Evolutionary conservation across 192 early-diverging fungal genomes (phyloP).

Genomic region (Coemansia sp.): DNA sequence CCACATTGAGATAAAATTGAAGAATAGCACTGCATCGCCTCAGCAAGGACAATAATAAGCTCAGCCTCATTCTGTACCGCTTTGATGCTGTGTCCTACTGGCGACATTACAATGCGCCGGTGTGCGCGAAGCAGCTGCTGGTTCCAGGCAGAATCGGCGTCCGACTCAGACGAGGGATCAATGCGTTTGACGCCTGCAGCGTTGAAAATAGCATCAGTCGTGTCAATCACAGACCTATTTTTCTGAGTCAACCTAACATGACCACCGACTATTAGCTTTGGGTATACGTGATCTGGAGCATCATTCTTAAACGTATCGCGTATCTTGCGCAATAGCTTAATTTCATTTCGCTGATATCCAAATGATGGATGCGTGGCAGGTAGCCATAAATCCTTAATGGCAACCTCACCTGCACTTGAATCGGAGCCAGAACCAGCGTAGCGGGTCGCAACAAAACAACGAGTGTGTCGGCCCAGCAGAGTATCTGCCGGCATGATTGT

Average conservation of each 20-base stretch:
- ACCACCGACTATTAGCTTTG: not conserved
- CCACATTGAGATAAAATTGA: conserved; percentile 11
- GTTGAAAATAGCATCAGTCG: not conserved
- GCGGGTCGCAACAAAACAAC: not conserved
- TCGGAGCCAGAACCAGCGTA: not conserved
- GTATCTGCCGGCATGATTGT: not conserved
- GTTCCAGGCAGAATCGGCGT: too few species aligned
- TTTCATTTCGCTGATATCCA: not conserved
- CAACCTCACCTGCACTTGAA: not conserved
- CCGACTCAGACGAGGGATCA: not conserved
- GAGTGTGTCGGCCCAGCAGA: not conserved
- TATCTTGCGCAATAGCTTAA: conserved; percentile 1
- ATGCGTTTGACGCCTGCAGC: not conserved
- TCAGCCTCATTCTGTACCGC: conserved; percentile 6
- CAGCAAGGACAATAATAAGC: conserved; percentile 21
- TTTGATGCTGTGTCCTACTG: conserved; percentile 5
- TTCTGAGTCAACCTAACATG: not conserved
- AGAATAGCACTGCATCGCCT: conserved; percentile 27
- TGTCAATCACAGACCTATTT: not conserved
- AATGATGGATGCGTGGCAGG: not conserved
- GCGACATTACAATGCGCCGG: conserved; percentile 14
- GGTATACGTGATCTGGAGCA: not conserved
- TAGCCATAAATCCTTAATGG: conserved; percentile 19
- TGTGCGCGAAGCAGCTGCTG: conserved; percentile 9
- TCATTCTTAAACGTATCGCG: not conserved